A percentile compares a stretch with the other conserved stretches of the same genome.
Conservation (phyloP, 1,284 basidiomycete species). For the Cutaneotrichosporon sp. region DNA sequence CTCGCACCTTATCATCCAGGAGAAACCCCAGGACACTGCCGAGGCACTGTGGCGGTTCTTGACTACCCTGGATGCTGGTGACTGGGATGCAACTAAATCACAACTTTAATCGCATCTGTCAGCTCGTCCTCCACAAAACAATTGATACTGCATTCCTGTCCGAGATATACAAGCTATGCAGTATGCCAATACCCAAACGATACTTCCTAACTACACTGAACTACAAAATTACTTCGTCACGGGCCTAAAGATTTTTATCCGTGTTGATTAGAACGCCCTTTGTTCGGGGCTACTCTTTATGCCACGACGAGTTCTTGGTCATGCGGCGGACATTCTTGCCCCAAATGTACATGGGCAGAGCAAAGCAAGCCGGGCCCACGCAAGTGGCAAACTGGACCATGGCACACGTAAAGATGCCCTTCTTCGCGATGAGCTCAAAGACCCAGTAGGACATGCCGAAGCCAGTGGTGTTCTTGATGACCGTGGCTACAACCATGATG, state of each 20-base stretch:
- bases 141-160: too few species aligned
- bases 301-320: constrained; percentile 13
- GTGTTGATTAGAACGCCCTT: too few species aligned
- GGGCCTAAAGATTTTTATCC: too few species aligned
- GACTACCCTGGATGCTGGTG: constrained; percentile 13
- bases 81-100: constrained; percentile 1
- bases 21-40: constrained; percentile 34
- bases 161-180: too few species aligned
- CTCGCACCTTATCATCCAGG: constrained; percentile 36
- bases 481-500: constrained; percentile 18
- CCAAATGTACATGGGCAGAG: constrained; percentile 16
- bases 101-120: too few species aligned
- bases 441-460: constrained; percentile 17
- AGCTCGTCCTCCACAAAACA: too few species aligned
- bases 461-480: constrained; percentile 16
- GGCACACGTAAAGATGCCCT: constrained; percentile 6
- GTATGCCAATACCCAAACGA: too few species aligned
- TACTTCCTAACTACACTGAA: too few species aligned
- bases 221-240: too few species aligned
- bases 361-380: constrained; percentile 9
- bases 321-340: constrained; percentile 14
- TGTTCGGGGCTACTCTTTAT: background rate
- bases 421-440: constrained; percentile 1
- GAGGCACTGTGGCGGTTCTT: constrained; percentile 33
- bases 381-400: constrained; percentile 13